phyloP scores from a whole-genome alignment of 805 yeast genomes.

The Candida maris region DNA sequence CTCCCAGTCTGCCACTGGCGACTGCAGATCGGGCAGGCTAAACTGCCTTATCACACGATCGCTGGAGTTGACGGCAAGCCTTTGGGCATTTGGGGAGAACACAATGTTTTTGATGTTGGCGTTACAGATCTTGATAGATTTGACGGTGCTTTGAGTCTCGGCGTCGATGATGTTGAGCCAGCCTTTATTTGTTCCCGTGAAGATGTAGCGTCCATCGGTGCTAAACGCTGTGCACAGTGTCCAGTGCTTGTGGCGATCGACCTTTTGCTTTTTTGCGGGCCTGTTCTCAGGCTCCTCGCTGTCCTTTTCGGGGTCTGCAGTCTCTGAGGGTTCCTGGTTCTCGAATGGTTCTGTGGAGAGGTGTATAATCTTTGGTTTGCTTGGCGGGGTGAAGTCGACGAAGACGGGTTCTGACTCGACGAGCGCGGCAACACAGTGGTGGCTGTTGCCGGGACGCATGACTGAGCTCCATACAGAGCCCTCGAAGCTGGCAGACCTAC shows the following conservation, averaged over 20 bases:
- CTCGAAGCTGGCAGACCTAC: constrained; percentile 49
- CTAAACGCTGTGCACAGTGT: constrained; percentile 51
- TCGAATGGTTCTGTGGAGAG: constrained; percentile 20
- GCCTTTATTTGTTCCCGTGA: constrained; percentile 82
- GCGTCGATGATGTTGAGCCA: constrained; percentile 52
- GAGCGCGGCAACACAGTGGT: constrained; percentile 57
- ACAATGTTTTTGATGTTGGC: constrained; percentile 69
- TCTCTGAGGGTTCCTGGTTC: constrained; percentile 3
- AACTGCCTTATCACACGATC: constrained; percentile 72
- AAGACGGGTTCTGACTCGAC: constrained; percentile 58
- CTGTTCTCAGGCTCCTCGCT: constrained; percentile 19
- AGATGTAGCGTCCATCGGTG: constrained; percentile 50
- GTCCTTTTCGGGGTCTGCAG: constrained; percentile 14
- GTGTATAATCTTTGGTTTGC: constrained; percentile 8
- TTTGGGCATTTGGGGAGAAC: constrained; percentile 55
- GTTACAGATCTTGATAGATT: constrained; percentile 49
- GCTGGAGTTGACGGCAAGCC: constrained; percentile 70
- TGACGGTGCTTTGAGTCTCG: constrained; percentile 33
- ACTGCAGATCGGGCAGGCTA: constrained; percentile 33
- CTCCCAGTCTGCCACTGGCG: constrained; percentile 20
- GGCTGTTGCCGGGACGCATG: constrained; percentile 46
- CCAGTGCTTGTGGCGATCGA: constrained; percentile 32
- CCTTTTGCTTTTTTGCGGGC: constrained; percentile 14
- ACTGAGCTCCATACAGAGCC: constrained; percentile 72
- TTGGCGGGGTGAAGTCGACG: constrained; percentile 38